Conservation (phyloP, 2,329 filamentous ascomycete species). For the Sporothrix globosa region DNA sequence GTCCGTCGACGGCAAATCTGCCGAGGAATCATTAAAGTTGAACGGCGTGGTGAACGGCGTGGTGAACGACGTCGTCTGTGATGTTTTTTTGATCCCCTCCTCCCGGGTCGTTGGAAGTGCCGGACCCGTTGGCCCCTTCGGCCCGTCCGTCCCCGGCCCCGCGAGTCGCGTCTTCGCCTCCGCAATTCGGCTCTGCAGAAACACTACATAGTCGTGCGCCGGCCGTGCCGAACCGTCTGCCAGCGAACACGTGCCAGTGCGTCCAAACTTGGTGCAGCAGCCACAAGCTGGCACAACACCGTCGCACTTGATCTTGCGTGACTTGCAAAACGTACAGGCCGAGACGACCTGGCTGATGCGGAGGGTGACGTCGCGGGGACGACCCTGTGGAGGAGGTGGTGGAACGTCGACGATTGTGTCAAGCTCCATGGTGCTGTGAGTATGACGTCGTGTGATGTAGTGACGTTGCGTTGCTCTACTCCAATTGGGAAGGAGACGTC, state of each 20-base stretch:
- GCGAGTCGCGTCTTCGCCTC: conserved; percentile 24
- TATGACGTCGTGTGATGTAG: neutral
- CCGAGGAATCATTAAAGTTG: conserved; percentile 3
- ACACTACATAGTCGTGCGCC: conserved; percentile 37
- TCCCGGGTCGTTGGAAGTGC: no score
- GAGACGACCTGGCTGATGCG: conserved; percentile 37
- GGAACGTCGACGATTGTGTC: neutral
- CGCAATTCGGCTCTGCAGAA: conserved; percentile 36
- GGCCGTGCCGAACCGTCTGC: conserved; percentile 25
- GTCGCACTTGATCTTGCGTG: conserved; percentile 39
- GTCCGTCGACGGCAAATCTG: neutral
- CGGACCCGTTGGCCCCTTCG: neutral
- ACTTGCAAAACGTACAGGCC: conserved; percentile 39
- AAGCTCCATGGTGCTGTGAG: conserved; percentile 9
- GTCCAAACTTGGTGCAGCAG: conserved; percentile 38
- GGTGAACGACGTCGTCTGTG: no score
- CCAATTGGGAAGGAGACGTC: no score
- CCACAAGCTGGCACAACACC: conserved; percentile 36
- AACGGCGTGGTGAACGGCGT: no score
- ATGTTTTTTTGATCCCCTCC: no score
- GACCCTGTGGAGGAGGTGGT: neutral
- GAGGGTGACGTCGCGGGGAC: conserved; percentile 10
- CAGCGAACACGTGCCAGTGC: conserved; percentile 37
- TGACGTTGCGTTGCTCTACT: neutral
- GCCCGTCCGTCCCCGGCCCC: neutral